Evolutionary conservation across 2,329 filamentous ascomycete genomes (phyloP).

Genomic region (Colletotrichum echinochloae): DNA sequence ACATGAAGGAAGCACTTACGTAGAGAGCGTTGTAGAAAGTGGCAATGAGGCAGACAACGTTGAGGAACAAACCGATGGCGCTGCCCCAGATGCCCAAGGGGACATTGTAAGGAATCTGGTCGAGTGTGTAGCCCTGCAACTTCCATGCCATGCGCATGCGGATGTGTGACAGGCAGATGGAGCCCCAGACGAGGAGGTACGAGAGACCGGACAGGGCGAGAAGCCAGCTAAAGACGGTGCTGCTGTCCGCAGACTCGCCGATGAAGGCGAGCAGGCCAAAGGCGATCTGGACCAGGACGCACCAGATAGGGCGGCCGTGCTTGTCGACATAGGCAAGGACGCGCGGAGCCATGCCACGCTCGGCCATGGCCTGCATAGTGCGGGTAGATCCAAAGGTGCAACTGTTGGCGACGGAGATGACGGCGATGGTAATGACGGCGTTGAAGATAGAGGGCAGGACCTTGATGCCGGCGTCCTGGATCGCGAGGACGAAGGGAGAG

Average conservation of each 20-base stretch:
- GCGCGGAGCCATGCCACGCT: constrained; percentile 64
- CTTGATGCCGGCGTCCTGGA: constrained; percentile 62
- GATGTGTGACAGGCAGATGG: constrained; percentile 73
- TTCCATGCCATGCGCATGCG: constrained; percentile 74
- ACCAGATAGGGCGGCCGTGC: constrained; percentile 68
- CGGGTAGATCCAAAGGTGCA: constrained; percentile 64
- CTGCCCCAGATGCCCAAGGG: constrained; percentile 73
- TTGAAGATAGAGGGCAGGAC: constrained; percentile 66
- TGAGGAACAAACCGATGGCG: constrained; percentile 75
- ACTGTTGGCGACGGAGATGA: constrained; percentile 65
- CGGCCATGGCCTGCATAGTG: constrained; percentile 63
- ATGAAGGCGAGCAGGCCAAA: constrained; percentile 72
- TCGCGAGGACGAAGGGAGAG: constrained; percentile 65
- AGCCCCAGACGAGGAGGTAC: constrained; percentile 82
- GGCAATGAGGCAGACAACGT: constrained; percentile 75
- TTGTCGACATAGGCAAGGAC: constrained; percentile 72
- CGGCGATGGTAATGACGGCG: constrained; percentile 61
- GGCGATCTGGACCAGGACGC: constrained; percentile 63
- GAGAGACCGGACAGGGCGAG: constrained; percentile 78
- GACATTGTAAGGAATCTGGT: constrained; percentile 61
- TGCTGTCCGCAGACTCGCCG: constrained; percentile 46
- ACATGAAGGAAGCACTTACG: constrained; percentile 46
- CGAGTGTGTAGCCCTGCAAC: constrained; percentile 64
- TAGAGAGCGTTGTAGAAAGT: constrained; percentile 78
- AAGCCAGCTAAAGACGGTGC: constrained; percentile 71